Evolutionary conservation across 2,329 filamentous ascomycete genomes (phyloP).

Genomic region (Calonectria henricotiae): DNA sequence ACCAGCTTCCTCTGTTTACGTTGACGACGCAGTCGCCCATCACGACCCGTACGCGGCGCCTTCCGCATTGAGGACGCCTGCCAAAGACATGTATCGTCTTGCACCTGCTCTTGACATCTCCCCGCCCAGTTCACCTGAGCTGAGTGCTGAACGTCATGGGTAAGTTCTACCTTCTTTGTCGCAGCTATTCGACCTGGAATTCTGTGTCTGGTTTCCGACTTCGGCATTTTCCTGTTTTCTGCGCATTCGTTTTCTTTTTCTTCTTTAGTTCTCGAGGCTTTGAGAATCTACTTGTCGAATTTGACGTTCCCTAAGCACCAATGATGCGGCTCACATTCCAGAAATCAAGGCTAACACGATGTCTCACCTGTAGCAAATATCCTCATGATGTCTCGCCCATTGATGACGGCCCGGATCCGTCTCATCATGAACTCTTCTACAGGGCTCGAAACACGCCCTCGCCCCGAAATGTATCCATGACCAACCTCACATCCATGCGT

Average conservation of each 20-base stretch:
- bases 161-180: slow-evolving; percentile 59
- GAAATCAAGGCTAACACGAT: slow-evolving; percentile 45
- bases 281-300: background rate
- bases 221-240: background rate
- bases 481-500: slow-evolving; percentile 69
- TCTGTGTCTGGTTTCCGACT: slow-evolving; percentile 39
- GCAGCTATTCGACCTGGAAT: slow-evolving; percentile 12
- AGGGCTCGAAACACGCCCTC: slow-evolving; percentile 39
- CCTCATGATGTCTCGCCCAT: slow-evolving; percentile 69
- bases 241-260: background rate
- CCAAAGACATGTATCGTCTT: slow-evolving; percentile 52
- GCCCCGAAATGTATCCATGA: slow-evolving; percentile 50
- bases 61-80: slow-evolving; percentile 60
- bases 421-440: slow-evolving; percentile 52
- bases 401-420: slow-evolving; percentile 62
- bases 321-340: slow-evolving; percentile 41
- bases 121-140: slow-evolving; percentile 73
- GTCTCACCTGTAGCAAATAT: slow-evolving; percentile 49
- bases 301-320: background rate
- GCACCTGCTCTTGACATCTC: slow-evolving; percentile 68
- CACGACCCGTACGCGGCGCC: slow-evolving; percentile 33
- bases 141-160: slow-evolving; percentile 57
- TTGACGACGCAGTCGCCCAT: slow-evolving; percentile 41
- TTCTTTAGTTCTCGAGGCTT: background rate
- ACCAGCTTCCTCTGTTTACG: slow-evolving; percentile 72